Evolutionary conservation across 2,329 filamentous ascomycete species (phyloP).

Genomic region (Lachnellula arida): DNA sequence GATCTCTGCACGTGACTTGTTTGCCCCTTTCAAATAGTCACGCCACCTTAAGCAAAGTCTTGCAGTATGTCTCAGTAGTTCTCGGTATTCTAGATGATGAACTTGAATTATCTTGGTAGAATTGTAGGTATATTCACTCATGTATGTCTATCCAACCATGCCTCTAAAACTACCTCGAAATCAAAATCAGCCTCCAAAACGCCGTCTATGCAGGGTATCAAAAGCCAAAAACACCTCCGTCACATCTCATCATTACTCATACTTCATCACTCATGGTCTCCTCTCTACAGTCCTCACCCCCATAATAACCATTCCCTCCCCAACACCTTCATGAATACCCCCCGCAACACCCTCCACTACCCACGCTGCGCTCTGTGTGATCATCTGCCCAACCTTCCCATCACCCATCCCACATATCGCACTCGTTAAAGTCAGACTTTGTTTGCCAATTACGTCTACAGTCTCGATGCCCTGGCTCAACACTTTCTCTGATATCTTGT

Average conservation of each 20-base stretch:
- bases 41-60: not conserved
- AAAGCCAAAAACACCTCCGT: not conserved
- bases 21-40: not conserved
- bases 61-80: too few species aligned
- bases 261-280: conserved; percentile 2
- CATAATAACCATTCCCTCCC: conserved; percentile 47
- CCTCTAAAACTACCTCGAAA: too few species aligned
- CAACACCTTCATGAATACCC: conserved; percentile 61
- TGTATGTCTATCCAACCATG: too few species aligned
- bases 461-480: conserved; percentile 47
- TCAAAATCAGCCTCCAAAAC: not conserved
- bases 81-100: too few species aligned
- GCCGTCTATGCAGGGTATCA: not conserved
- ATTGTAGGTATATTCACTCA: too few species aligned
- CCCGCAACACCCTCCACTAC: conserved; percentile 59
- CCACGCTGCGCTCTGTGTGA: conserved; percentile 55
- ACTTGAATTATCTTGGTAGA: too few species aligned
- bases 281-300: conserved; percentile 26
- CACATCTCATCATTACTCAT: conserved; percentile 2
- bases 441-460: conserved; percentile 49
- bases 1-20: not conserved
- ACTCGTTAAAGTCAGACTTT: conserved; percentile 47
- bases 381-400: conserved; percentile 55
- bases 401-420: conserved; percentile 58
- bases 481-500: conserved; percentile 58